Evolutionary conservation across 2,329 filamentous ascomycete genomes (phyloP).

Genomic region (Nectriaceae sp.): DNA sequence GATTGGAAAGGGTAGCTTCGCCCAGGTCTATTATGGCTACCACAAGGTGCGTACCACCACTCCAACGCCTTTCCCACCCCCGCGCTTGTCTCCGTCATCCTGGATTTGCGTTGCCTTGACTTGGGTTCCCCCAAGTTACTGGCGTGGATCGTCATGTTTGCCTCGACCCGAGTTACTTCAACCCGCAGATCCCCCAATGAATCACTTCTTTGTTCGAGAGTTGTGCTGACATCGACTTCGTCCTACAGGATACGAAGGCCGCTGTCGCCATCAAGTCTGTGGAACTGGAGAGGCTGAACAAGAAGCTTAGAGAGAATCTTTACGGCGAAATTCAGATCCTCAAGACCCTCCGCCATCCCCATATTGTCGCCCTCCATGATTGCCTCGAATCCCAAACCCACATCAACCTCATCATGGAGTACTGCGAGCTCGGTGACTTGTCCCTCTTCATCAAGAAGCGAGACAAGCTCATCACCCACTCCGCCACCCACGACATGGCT

Average conservation of each 20-base stretch:
- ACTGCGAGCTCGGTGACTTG: conserved; percentile 91
- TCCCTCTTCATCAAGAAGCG: conserved; percentile 96
- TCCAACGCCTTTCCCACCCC: conserved; percentile 1
- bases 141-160: conserved; percentile 4
- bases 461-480: conserved; percentile 75
- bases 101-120: background rate
- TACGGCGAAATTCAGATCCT: conserved; percentile 95
- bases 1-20: conserved; percentile 97
- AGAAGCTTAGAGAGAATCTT: conserved; percentile 95
- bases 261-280: conserved; percentile 97
- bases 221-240: conserved; percentile 11
- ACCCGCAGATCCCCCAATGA: background rate
- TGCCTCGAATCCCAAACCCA: conserved; percentile 84
- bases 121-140: background rate
- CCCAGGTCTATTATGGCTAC: conserved; percentile 86
- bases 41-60: conserved; percentile 63
- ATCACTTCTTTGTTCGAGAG: background rate
- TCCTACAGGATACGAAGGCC: conserved; percentile 69
- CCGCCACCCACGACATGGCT: conserved; percentile 86
- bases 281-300: conserved; percentile 85
- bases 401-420: conserved; percentile 98
- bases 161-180: background rate
- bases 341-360: conserved; percentile 89
- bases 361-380: conserved; percentile 95
- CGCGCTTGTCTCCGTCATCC: conserved; percentile 10